These are phyloP conservation scores for Cladophialophora immunda DNA, from an alignment of 2,329 filamentous ascomycete genomes.

Conservation along the genomic window DNA sequence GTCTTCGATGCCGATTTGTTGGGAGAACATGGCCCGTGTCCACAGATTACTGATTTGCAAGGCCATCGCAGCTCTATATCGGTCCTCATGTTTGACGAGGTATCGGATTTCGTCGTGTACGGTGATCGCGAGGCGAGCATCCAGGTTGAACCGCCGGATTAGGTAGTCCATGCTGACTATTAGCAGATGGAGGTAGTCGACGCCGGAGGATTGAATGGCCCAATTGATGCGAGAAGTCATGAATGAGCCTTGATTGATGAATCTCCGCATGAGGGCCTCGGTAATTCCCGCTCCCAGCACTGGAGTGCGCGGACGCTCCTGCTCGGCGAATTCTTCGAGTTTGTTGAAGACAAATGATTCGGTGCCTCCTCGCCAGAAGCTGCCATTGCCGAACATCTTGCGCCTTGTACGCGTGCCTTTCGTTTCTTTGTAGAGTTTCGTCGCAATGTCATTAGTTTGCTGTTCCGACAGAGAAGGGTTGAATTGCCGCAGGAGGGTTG, in stretches of 20 bases:
- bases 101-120: constrained; percentile 99
- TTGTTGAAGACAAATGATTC: constrained; percentile 99
- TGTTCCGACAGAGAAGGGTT: constrained; percentile 83
- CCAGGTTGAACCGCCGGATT: constrained; percentile 81
- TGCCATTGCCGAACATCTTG: constrained; percentile 70
- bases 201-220: constrained; percentile 97
- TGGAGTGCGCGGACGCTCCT: constrained; percentile 87
- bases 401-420: constrained; percentile 87
- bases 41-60: constrained; percentile 93
- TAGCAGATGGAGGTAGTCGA: constrained; percentile 94
- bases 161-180: constrained; percentile 96
- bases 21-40: constrained; percentile 96
- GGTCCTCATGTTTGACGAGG: constrained; percentile 83
- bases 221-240: constrained; percentile 98
- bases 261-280: constrained; percentile 88
- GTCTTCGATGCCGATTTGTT: constrained; percentile 96
- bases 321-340: constrained; percentile 96
- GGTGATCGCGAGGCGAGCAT: constrained; percentile 87
- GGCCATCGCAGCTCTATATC: constrained; percentile 89
- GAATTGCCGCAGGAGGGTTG: constrained; percentile 89
- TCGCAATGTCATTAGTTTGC: constrained; percentile 78
- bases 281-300: constrained; percentile 95
- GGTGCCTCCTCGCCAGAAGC: constrained; percentile 95
- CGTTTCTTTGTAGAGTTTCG: constrained; percentile 83
- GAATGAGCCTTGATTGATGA: constrained; percentile 87